Conservation (phyloP, 805 yeast genomes). For the Lipomyces chichibuensis region DNA sequence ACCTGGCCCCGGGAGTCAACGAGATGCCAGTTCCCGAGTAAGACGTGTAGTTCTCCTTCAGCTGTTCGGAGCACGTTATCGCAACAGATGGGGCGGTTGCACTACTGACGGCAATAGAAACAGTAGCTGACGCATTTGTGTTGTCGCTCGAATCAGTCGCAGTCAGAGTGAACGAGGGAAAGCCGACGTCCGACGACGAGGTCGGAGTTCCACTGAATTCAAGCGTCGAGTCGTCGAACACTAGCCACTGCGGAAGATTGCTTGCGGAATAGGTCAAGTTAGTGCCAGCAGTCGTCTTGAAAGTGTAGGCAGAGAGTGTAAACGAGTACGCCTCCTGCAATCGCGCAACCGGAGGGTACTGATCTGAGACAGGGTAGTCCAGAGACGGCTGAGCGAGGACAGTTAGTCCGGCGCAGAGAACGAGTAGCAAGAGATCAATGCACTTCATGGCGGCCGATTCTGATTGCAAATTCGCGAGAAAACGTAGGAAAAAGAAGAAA, state of each 20-base stretch:
- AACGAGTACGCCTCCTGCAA: constrained; percentile 63
- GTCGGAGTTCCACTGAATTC: constrained; percentile 69
- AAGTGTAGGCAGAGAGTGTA: constrained; percentile 72
- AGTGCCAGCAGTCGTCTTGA: constrained; percentile 50
- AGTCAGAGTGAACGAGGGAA: constrained; percentile 51
- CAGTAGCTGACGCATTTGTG: constrained; percentile 48
- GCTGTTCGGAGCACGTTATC: constrained; percentile 52
- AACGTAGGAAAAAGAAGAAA: neutral
- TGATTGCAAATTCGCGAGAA: neutral
- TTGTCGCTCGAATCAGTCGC: constrained; percentile 63
- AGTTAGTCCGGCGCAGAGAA: neutral
- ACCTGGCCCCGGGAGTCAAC: constrained; percentile 66
- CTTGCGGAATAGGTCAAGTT: constrained; percentile 58
- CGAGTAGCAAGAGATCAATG: neutral
- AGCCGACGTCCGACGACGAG: constrained; percentile 41
- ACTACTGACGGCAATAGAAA: constrained; percentile 62
- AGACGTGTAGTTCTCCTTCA: constrained; percentile 65
- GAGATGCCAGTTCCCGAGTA: constrained; percentile 77
- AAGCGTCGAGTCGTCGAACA: constrained; percentile 64
- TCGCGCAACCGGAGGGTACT: constrained; percentile 86
- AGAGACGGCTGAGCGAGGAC: constrained; percentile 54
- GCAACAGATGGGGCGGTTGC: constrained; percentile 54
- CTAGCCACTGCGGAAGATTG: constrained; percentile 75
- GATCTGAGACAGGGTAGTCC: constrained; percentile 80
- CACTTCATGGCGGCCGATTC: neutral